Conservation (phyloP, 2,329 filamentous ascomycete species). For the Colletotrichum noveboracense region DNA sequence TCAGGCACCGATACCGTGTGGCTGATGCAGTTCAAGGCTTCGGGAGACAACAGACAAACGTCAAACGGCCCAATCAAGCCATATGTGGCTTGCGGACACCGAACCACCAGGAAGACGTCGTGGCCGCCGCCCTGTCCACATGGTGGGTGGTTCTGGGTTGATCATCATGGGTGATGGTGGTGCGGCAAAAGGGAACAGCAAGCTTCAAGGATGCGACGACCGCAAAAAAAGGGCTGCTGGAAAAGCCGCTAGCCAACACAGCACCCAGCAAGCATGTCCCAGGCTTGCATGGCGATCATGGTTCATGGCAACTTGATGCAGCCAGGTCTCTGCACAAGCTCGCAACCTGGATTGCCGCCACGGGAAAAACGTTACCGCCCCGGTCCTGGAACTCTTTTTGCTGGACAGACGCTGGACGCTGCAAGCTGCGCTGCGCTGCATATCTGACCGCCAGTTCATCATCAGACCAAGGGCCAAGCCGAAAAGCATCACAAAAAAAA, state of each 20-base stretch:
- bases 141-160: background rate
- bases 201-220: background rate
- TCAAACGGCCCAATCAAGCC: background rate
- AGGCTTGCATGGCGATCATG: slow-evolving; percentile 37
- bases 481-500: background rate
- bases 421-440: slow-evolving; percentile 30
- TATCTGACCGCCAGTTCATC: slow-evolving; percentile 57
- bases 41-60: background rate
- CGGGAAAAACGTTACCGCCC: slow-evolving; percentile 26
- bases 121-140: background rate
- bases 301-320: slow-evolving; percentile 41
- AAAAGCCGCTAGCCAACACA: slow-evolving; percentile 19
- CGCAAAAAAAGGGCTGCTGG: background rate
- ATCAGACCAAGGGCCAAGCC: slow-evolving; percentile 24
- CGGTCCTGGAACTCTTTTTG: slow-evolving; percentile 26
- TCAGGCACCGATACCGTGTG: slow-evolving; percentile 11
- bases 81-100: slow-evolving; percentile 7
- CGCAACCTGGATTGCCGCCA: slow-evolving; percentile 28
- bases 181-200: slow-evolving; percentile 3
- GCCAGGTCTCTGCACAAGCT: slow-evolving; percentile 28
- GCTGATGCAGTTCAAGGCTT: background rate
- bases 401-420: slow-evolving; percentile 22
- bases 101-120: background rate
- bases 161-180: slow-evolving; percentile 2
- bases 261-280: slow-evolving; percentile 20